Evolutionary conservation across 768 basidiomycete genomes (phyloP).

Genomic region (Heimioporus sp.): DNA sequence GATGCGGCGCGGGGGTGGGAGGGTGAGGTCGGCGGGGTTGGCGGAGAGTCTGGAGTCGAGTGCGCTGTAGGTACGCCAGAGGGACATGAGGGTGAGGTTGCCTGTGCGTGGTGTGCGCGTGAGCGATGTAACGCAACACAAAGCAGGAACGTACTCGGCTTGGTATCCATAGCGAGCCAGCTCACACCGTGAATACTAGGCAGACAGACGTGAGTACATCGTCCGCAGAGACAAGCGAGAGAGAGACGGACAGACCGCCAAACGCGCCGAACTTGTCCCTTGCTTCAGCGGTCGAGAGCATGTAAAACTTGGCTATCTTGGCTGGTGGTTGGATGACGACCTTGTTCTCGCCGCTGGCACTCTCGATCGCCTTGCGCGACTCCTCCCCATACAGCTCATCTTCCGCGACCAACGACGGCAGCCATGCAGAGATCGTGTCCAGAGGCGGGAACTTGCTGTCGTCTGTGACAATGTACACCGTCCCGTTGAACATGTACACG

Average conservation of each 20-base stretch:
- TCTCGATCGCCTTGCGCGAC: too few species aligned
- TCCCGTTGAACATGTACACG: constrained; percentile 69
- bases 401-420: too few species aligned
- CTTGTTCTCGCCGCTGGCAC: too few species aligned
- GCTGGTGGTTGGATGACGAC: too few species aligned
- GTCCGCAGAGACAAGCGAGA: neutral
- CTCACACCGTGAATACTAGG: constrained; percentile 64
- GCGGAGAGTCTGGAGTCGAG: constrained; percentile 53
- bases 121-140: neutral
- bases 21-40: constrained; percentile 46
- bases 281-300: constrained; percentile 53
- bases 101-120: constrained; percentile 32
- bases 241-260: constrained; percentile 49
- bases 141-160: constrained; percentile 42
- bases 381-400: too few species aligned
- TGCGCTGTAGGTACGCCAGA: constrained; percentile 75
- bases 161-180: constrained; percentile 58
- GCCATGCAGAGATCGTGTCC: constrained; percentile 37
- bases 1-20: constrained; percentile 69
- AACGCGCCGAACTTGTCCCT: constrained; percentile 45
- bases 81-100: constrained; percentile 69
- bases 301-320: constrained; percentile 49
- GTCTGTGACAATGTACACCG: constrained; percentile 74
- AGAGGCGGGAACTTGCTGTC: constrained; percentile 59
- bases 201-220: neutral